Base-by-base conservation (phyloP, 441 rosid species). In the Gossypium trilobum region DNA sequence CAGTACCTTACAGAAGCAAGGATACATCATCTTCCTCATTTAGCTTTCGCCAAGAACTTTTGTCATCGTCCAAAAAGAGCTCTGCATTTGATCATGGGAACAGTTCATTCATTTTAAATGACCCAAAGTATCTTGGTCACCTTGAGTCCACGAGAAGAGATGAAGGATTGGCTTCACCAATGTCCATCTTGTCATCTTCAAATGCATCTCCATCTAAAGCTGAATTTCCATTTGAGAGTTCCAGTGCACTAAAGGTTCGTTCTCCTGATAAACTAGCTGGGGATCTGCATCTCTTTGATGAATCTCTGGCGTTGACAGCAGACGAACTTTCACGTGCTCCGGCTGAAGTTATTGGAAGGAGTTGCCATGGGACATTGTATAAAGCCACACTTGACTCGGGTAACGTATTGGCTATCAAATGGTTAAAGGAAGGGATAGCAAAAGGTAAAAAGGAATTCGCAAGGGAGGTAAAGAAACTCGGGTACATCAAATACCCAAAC, bases 401-500 rank as follows among this genome's bases (percentile, higher is more conserved):
- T 68, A 63, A 33, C 27, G 48, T 80, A 33, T 74, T 88, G 78
- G 89, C 87, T 0, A 86, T 87, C 73, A 88, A 85, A 78, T 83
- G 93, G 93, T 78, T 88, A 59, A 85, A 85, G 74, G 89, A 84
- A 78, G 93, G 93, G 63, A 84, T 83, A 65, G 87, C 86, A 3
- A 88, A 88, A 84, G 82, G 85, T 42, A 85, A 69, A 77, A 87
- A 86, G 77, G 93, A 88, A 68, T 88, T 88, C 73, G 81, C 88
- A 39, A 83, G 87, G 82, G 93, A 88, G 80, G 83, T 85, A 54
- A 84, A 86, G 85, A 88, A 88, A 75, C 89, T 88, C 23, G 91
- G 88, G 22, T 79, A 68, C 77, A 85, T 88, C 80, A 82, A 84
- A 54, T 91, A 89, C 80, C 95, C 95, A 29, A 90, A 91, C 82